Percentiles rank a stretch among this genome's conserved stretches.
phyloP scores from a whole-genome alignment of 768 basidiomycete genomes.

The Hysterangium stoloniferum region DNA sequence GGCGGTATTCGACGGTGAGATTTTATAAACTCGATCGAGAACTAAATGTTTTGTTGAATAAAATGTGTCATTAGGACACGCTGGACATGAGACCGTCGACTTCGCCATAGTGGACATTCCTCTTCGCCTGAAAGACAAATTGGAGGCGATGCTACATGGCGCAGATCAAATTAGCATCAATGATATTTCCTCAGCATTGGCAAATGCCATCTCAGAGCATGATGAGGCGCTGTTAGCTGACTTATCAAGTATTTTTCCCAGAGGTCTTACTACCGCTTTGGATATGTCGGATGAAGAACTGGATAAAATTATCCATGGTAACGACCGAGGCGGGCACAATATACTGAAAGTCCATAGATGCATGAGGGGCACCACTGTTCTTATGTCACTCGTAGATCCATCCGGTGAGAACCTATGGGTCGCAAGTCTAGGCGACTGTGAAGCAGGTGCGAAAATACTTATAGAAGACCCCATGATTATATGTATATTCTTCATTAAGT shows the following conservation, averaged over 20 bases:
- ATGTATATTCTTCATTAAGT: constrained; percentile 13
- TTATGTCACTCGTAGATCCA: constrained; percentile 67
- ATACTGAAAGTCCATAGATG: constrained; percentile 60
- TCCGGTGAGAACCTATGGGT: constrained; percentile 64
- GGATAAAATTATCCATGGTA: constrained; percentile 53
- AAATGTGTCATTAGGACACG: constrained; percentile 50
- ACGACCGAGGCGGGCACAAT: constrained; percentile 29
- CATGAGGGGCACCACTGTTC: constrained; percentile 75
- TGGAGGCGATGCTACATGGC: constrained; percentile 35
- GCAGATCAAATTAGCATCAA: constrained; percentile 33
- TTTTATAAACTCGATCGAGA: no score
- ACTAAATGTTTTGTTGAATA: no score
- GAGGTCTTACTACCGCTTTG: constrained; percentile 42
- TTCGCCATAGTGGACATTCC: constrained; percentile 63
- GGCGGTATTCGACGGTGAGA: constrained; percentile 63
- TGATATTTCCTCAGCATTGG: constrained; percentile 47
- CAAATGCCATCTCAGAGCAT: constrained; percentile 50
- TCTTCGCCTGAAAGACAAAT: constrained; percentile 54
- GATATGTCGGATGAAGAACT: constrained; percentile 50
- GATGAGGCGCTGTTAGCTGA: constrained; percentile 64
- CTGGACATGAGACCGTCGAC: constrained; percentile 62
- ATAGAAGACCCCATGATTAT: background rate
- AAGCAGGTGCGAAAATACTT: constrained; percentile 47
- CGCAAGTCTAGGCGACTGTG: constrained; percentile 75
- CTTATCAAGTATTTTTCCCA: constrained; percentile 54